Conservation (phyloP, 2,329 filamentous ascomycete species). For the Aspergillus clavatus region DNA sequence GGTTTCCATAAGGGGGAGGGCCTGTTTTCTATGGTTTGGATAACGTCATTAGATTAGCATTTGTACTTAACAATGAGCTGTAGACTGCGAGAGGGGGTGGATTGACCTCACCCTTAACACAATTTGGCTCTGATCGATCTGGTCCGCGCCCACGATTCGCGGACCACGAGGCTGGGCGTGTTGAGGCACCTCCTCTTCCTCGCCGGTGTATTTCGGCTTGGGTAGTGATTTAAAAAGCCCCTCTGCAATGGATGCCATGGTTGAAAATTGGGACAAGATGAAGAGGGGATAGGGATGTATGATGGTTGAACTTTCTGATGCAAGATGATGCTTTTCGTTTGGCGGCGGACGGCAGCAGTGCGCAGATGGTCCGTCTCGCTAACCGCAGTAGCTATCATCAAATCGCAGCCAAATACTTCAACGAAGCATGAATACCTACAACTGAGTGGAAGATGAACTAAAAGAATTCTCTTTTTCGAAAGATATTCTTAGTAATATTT, state of each 20-base stretch:
- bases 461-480: no score
- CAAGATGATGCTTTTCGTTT: constrained; percentile 15
- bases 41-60: neutral
- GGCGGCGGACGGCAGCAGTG: constrained; percentile 5
- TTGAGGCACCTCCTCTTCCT: constrained; percentile 73
- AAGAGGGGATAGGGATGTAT: constrained; percentile 12
- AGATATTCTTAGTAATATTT: no score
- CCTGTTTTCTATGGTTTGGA: constrained; percentile 58
- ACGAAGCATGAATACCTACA: no score
- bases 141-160: constrained; percentile 71
- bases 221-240: constrained; percentile 77
- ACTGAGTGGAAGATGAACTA: no score
- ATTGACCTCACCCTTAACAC: constrained; percentile 60
- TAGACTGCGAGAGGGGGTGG: constrained; percentile 10
- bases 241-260: constrained; percentile 63
- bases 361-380: constrained; percentile 4
- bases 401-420: no score
- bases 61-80: constrained; percentile 6
- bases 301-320: constrained; percentile 11
- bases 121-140: constrained; percentile 80
- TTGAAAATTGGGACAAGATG: constrained; percentile 9
- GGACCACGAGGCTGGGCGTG: constrained; percentile 73
- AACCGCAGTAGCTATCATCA: constrained; percentile 2
- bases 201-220: constrained; percentile 84
- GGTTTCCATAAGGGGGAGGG: constrained; percentile 81